A percentile compares a stretch with the other conserved stretches of the same genome.
Evolutionary conservation across 2,329 filamentous ascomycete genomes (phyloP).

Genomic region (Sclerotinia sclerotiorum): DNA sequence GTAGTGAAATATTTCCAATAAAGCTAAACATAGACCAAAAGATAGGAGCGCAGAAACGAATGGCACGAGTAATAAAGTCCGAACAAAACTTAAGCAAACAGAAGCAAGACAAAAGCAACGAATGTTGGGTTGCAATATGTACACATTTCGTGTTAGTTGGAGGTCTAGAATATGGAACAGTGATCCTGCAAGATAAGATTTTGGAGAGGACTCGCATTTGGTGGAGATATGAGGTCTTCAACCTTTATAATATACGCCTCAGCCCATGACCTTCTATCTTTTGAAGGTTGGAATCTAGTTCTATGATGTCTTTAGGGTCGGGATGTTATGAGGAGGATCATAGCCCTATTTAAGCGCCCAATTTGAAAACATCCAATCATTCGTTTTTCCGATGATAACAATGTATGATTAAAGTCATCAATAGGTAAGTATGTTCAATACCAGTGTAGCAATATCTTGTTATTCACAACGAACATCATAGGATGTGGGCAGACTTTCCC

Average conservation of each 20-base stretch:
- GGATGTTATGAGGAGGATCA: neutral
- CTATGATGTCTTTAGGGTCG: neutral
- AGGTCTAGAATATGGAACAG: slow-evolving; percentile 9
- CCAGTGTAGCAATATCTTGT: neutral
- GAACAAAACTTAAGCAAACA: slow-evolving; percentile 16
- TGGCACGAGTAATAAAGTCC: neutral
- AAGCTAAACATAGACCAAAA: neutral
- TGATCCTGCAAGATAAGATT: slow-evolving; percentile 1
- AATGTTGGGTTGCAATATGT: slow-evolving; percentile 16
- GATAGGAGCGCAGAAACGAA: slow-evolving; percentile 5
- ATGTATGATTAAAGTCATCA: neutral
- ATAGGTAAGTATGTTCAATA: neutral
- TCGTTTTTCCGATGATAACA: neutral
- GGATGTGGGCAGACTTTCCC: neutral
- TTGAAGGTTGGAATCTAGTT: neutral
- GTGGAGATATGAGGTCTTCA: slow-evolving; percentile 10
- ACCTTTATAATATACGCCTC: slow-evolving; percentile 1
- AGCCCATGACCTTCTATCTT: neutral
- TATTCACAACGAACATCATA: neutral
- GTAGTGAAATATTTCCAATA: neutral
- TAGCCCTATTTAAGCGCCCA: slow-evolving; percentile 14
- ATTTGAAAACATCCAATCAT: slow-evolving; percentile 7
- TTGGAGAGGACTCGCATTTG: slow-evolving; percentile 1
- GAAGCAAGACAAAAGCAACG: neutral
- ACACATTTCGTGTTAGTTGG: slow-evolving; percentile 5